phyloP scores from a whole-genome alignment of 2,329 filamentous ascomycete genomes.

The Pseudonectria foliicola region DNA sequence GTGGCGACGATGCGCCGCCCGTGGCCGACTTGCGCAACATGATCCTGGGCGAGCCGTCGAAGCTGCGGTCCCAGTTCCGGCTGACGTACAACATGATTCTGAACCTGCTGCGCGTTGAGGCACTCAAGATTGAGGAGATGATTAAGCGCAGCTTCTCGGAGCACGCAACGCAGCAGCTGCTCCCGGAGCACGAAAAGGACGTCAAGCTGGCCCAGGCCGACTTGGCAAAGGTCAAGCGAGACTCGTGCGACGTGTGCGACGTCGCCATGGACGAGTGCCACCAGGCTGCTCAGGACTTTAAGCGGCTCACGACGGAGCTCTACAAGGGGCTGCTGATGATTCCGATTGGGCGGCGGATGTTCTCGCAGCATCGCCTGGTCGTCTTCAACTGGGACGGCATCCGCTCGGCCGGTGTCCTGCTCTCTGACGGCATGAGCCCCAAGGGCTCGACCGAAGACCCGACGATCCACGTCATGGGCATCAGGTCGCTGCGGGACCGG shows the following conservation, averaged over 20 bases:
- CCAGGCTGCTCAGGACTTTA: constrained; percentile 71
- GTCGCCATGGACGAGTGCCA: constrained; percentile 74
- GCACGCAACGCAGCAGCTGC: constrained; percentile 87
- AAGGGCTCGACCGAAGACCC: constrained; percentile 52
- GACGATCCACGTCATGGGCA: constrained; percentile 70
- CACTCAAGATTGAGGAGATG: constrained; percentile 98
- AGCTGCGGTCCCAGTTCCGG: constrained; percentile 90
- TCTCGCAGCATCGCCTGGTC: constrained; percentile 66
- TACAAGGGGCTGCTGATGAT: constrained; percentile 71
- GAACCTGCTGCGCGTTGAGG: constrained; percentile 89
- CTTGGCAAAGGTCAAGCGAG: constrained; percentile 80
- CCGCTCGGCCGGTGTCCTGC: constrained; percentile 72
- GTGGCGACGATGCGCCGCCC: constrained; percentile 78
- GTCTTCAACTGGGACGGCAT: constrained; percentile 82
- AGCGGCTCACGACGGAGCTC: constrained; percentile 71
- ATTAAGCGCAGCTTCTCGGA: constrained; percentile 99
- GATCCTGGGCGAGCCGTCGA: constrained; percentile 93
- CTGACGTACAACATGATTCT: constrained; percentile 99
- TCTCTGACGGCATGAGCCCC: constrained; percentile 65
- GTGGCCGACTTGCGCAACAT: constrained; percentile 79
- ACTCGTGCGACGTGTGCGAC: constrained; percentile 77
- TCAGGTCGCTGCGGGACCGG: constrained; percentile 59
- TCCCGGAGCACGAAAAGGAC: constrained; percentile 93
- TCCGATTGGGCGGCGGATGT: constrained; percentile 75
- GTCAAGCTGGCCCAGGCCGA: constrained; percentile 89